Evolutionary conservation across 352 stramenopile species (phyloP).

Genomic region (Salisapilia sapeloensis): DNA sequence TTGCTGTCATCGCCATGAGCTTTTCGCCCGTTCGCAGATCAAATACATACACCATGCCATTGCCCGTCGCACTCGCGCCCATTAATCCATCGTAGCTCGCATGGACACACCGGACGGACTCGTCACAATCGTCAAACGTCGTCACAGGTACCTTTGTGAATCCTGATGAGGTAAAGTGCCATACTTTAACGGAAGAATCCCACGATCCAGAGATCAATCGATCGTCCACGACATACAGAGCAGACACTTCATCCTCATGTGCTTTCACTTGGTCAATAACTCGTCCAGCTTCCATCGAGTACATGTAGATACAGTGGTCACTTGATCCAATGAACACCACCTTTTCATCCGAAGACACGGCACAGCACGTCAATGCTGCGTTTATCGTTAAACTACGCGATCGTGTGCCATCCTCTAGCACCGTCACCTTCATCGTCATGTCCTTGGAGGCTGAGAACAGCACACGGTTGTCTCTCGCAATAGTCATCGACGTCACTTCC

Average conservation of each 20-base stretch:
- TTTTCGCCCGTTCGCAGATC: conserved; percentile 11
- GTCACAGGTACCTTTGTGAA: conserved; percentile 27
- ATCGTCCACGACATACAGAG: conserved; percentile 32
- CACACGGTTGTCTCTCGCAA: conserved; percentile 24
- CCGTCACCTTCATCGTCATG: conserved; percentile 35
- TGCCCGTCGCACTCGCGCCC: conserved; percentile 29
- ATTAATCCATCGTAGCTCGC: conserved; percentile 32
- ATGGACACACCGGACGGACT: conserved; percentile 46
- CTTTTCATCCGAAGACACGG: conserved; percentile 45
- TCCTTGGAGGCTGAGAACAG: conserved; percentile 64
- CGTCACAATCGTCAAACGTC: conserved; percentile 43
- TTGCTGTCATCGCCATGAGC: conserved; percentile 15
- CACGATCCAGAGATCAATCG: conserved; percentile 59
- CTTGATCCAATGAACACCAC: conserved; percentile 45
- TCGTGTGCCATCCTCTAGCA: conserved; percentile 9
- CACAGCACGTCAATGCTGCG: conserved; percentile 41
- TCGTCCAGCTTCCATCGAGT: conserved; percentile 27
- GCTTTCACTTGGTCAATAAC: conserved; percentile 44
- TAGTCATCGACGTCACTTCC: conserved; percentile 40
- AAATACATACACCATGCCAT: conserved; percentile 38
- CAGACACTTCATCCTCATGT: conserved; percentile 53
- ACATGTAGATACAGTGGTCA: conserved; percentile 67
- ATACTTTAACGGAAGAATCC: conserved; percentile 63
- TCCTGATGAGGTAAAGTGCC: conserved; percentile 35
- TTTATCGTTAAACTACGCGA: conserved; percentile 12